These are phyloP conservation scores for Epichloe scottii DNA, from an alignment of 2,329 filamentous ascomycete genomes.

Conservation along the genomic window DNA sequence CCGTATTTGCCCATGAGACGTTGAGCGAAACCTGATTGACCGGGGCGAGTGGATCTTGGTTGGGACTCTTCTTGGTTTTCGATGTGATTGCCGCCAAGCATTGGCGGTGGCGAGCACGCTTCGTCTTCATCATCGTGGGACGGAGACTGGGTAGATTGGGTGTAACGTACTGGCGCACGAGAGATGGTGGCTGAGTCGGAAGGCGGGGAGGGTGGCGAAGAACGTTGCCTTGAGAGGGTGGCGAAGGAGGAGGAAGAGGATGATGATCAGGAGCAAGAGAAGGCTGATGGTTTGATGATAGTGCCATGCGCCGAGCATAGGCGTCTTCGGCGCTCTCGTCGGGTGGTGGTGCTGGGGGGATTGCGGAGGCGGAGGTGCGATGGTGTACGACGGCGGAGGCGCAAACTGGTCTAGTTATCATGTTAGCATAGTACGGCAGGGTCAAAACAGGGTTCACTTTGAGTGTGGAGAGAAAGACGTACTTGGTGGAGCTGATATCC, in stretches of 20 bases:
- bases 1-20: conserved; percentile 89
- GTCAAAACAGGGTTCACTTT: not conserved
- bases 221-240: conserved; percentile 14
- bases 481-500: conserved; percentile 20
- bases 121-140: conserved; percentile 26
- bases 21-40: conserved; percentile 74
- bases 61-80: conserved; percentile 26
- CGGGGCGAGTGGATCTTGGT: conserved; percentile 52
- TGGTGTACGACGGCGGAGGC: conserved; percentile 43
- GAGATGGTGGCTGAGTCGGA: conserved; percentile 52
- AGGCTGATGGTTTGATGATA: conserved; percentile 34
- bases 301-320: conserved; percentile 48
- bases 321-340: conserved; percentile 58
- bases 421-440: not conserved
- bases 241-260: conserved; percentile 20
- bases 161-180: conserved; percentile 66
- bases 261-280: conserved; percentile 19
- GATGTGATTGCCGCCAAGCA: conserved; percentile 28
- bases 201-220: conserved; percentile 27
- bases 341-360: conserved; percentile 35
- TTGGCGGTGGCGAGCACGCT: conserved; percentile 32
- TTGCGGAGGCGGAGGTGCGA: conserved; percentile 39
- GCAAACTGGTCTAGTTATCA: conserved; percentile 41
- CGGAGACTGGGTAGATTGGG: conserved; percentile 12
- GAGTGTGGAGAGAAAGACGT: conserved; percentile 8